Base-by-base conservation (phyloP, 257 asterid species). In the Avicennia marina region DNA sequence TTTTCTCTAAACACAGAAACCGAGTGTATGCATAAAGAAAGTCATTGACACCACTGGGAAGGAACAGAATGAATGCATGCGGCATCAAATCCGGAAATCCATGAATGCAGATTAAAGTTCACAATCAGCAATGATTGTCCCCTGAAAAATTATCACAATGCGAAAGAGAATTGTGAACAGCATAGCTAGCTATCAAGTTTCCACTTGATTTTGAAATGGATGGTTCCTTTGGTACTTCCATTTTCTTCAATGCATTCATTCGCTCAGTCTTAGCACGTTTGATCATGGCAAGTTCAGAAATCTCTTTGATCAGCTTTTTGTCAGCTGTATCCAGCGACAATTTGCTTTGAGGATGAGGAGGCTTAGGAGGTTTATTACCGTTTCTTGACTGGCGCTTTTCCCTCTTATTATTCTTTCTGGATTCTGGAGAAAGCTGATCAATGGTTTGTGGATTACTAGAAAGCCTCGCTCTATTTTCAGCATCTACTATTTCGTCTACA, bases 291-390 rank as follows among this genome's bases (percentile, higher is more conserved):
- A 87, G 80, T 51, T 87, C 90, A 2, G 91, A 62, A 7, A 91
- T 62, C 75, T 91, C 93, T 68, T 76, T 81, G 40, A 88, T 85
- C 68, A 91, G 72, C 76, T 83, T 91, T 51, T 78, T 87, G 21
- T 88, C 95, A 42, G 95, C 98, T 27, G 87, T 93, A 63, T 91
- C 96, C n/a, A 91, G 44, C 2, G 89, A 83, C 47, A 80, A 69
- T 9, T 86, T 94, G 52, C 85, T 58, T 0, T 95, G 94, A 18
- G 98, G 98, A 0, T 96, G 94, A 0, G 96, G 91, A 11, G 96
- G 96, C 34, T 82, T 82, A 4, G 86, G 90, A 18, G 87, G 87
- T 77, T 79, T 85, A 56, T 87, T 85, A 15, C 76, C 95, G 58
- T 87, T 72, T 58, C 46, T 31, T 1, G 89, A 70, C 21, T 71